Base-by-base conservation (phyloP, 805 yeast genomes). In the Blastobotrys peoriensis region DNA sequence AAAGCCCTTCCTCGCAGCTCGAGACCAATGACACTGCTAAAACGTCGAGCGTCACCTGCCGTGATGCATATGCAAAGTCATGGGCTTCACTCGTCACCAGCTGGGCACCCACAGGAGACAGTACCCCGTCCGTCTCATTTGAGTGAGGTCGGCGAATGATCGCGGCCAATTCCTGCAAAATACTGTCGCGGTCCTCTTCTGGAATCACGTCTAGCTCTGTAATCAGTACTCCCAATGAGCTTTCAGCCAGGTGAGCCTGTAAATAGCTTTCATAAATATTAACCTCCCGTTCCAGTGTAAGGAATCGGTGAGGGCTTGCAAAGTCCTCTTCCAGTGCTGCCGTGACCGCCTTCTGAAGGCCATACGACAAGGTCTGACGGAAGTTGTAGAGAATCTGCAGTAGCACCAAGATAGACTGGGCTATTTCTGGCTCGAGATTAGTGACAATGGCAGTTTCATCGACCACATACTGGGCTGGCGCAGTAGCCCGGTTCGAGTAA, bases 321-420 rank as follows among this genome's bases (percentile, higher is more conserved):
- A 50, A 61, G 27, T 68, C 68, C 13, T 68, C 66, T 8, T 69
- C 49, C 30, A 76, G 60, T 5, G 65, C 62, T 8, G 53, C 52
- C 22, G 66, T 56, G 15, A 73, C 57, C 3, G 63, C 55, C 2
- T 55, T 48, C 2, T 70, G 50, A 1, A 67, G 63, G 9, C 66
- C 66, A 37, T 56, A 56, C 1, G 76, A 61, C 22, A 75, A 55
- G 2, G 69, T 63, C 1, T 60, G 52, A 19, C 69, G 63, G 54
- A 76, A 78, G 0, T 66, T 61, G n/a, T 64, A 51, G 21, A 72
- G 48, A 1, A 65, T 57, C 34, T 62, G 56, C 28, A 72, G 46
- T 38, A 63, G 62, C 36, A 48, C 50, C 30, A 53, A 40, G 3
- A 40, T 18, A 19, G 61, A 60, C 10, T 60, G 56, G 6, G 52